Base-by-base conservation (phyloP, 441 rosid genomes). In the Aleurites moluccanus region DNA sequence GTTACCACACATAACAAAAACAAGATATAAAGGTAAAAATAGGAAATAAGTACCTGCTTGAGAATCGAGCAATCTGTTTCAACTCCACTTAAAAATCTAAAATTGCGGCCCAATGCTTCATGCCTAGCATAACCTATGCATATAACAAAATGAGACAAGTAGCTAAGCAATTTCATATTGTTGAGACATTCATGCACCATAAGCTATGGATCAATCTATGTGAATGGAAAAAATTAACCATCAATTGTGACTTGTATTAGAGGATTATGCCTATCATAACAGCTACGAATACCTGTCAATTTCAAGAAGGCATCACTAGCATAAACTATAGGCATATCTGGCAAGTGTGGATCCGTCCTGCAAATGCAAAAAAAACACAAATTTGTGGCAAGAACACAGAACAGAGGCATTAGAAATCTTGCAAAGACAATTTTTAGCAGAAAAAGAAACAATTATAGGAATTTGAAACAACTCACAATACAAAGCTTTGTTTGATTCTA, bases 401-500 rank as follows among this genome's bases (percentile, higher is more conserved):
- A 30, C 42, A 33, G 47, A 74, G 56, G 28, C 79, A 78, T 80
- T 61, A 86, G 75, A 68, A 73, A 75, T 74, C 78, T 75, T 47
- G 18, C 45, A 23, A 75, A 77, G 70, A 55, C 56, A 78, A 68
- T 2, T 52, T 75, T 69, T 68, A 63, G 35, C 23, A 6, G 67
- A 62, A 77, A 76, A 64, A 42, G 40, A 47, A 70, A 70, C 73
- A 72, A 64, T 33, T 53, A 28, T 15, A 81, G 84, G 81, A 78
- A 80, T 76, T 75, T 73, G 84, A 79, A 83, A 84, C 75, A 87
- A 89, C 99, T 94, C 98, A 94, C 98, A 94, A 84, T 90, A 94
- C 92, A 87, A 92, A 94, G 86, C 98, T 94, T 86, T 94, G 99
- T 88, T 88, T 94, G 96, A 94, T 92, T 94, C 99, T 94, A 92